These are phyloP conservation scores for Aeschynomene evenia DNA, from an alignment of 306 rosid genomes.

Conservation along the genomic window DNA sequence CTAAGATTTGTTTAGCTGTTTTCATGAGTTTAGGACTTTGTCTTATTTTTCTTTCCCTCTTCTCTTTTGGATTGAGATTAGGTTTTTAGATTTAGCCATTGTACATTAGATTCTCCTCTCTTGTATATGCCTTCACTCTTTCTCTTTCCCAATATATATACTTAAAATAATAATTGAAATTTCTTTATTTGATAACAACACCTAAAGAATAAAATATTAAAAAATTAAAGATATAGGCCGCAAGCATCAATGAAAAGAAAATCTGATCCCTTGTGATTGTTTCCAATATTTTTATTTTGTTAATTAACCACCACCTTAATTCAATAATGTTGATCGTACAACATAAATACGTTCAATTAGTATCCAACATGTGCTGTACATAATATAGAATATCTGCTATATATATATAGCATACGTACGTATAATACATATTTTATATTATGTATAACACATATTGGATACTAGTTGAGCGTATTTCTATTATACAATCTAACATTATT, in stretches of 20 bases:
- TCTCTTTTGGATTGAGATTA: background rate
- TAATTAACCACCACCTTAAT: slow-evolving; percentile 70
- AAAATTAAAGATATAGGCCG: slow-evolving; percentile 11
- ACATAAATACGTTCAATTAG: too few relatives aligned
- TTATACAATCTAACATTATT: too few relatives aligned
- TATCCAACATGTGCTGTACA: too few relatives aligned
- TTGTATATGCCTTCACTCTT: background rate
- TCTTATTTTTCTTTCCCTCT: background rate
- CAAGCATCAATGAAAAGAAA: slow-evolving; percentile 31
- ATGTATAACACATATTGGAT: too few relatives aligned
- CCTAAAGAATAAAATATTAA: too few relatives aligned
- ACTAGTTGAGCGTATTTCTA: too few relatives aligned
- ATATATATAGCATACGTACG: too few relatives aligned
- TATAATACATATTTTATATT: too few relatives aligned
- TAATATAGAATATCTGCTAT: too few relatives aligned
- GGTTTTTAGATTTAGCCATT: slow-evolving; percentile 25
- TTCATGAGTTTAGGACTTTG: background rate
- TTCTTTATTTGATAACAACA: slow-evolving; percentile 35
- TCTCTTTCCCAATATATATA: slow-evolving; percentile 20
- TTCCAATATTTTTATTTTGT: slow-evolving; percentile 43
- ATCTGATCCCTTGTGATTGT: slow-evolving; percentile 41
- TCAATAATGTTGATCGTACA: too few relatives aligned
- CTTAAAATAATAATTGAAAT: slow-evolving; percentile 42
- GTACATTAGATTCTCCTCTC: background rate
- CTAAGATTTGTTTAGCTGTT: slow-evolving; percentile 17